These are phyloP conservation scores for Cladorrhinum sp. DNA, from an alignment of 2,329 filamentous ascomycete genomes.

Conservation along the genomic window DNA sequence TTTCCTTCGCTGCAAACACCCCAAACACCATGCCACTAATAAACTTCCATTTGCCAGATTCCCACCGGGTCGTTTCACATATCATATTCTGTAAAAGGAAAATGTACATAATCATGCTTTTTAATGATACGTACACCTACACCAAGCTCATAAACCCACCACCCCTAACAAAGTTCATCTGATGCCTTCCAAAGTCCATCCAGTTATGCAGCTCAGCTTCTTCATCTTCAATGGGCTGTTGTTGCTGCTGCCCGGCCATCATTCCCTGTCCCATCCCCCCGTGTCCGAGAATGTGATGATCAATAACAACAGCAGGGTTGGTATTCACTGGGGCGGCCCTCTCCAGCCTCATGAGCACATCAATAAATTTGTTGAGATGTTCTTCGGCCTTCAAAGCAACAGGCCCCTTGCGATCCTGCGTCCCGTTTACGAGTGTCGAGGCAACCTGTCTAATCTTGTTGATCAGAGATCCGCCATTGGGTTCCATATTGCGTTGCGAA, in stretches of 20 bases:
- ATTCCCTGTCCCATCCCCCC: background rate
- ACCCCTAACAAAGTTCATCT: constrained; percentile 50
- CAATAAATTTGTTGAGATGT: constrained; percentile 68
- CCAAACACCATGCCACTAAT: too few species aligned
- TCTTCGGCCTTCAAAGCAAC: constrained; percentile 61
- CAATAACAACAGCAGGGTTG: background rate
- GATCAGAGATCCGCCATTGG: constrained; percentile 63
- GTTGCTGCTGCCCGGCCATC: background rate
- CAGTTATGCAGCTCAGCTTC: constrained; percentile 74
- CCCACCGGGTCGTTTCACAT: too few species aligned
- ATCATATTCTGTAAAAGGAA: too few species aligned
- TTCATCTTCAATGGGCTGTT: constrained; percentile 53
- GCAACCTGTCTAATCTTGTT: constrained; percentile 84
- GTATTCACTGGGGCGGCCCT: constrained; percentile 46
- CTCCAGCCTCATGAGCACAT: constrained; percentile 72
- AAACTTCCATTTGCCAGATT: too few species aligned
- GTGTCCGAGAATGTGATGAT: background rate
- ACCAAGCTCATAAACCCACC: constrained; percentile 29
- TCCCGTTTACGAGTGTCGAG: constrained; percentile 68
- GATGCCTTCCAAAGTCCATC: constrained; percentile 76
- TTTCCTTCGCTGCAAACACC: too few species aligned
- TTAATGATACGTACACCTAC: constrained; percentile 24
- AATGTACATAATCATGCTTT: too few species aligned
- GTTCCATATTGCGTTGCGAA: constrained; percentile 80
- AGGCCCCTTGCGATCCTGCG: constrained; percentile 49